These are phyloP conservation scores for Colletotrichum graminicola DNA, from an alignment of 2,329 filamentous ascomycete species.

Conservation along the genomic window DNA sequence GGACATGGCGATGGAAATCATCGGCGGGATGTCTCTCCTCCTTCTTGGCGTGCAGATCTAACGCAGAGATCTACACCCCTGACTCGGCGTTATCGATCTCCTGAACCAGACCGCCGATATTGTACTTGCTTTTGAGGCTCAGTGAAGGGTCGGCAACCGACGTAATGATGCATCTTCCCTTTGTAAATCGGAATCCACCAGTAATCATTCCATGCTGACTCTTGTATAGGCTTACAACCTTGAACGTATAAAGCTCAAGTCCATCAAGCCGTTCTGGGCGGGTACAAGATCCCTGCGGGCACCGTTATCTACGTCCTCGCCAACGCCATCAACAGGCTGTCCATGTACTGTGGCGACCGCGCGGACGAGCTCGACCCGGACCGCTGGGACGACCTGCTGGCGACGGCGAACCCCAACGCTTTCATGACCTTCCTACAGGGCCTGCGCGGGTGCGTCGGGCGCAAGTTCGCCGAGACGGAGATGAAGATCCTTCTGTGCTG, in stretches of 20 bases:
- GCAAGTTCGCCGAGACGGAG: constrained; percentile 50
- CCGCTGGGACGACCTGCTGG: constrained; percentile 55
- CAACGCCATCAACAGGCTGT: constrained; percentile 56
- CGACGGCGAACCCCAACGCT: constrained; percentile 52
- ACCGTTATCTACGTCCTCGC: constrained; percentile 58
- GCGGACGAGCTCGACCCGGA: constrained; percentile 57
- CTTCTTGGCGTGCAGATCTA: background rate
- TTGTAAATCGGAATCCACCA: too few species aligned
- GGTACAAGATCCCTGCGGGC: constrained; percentile 55
- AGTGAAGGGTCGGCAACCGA: background rate
- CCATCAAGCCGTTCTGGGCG: constrained; percentile 48
- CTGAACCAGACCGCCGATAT: background rate
- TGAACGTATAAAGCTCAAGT: background rate
- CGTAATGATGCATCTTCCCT: background rate
- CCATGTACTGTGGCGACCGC: constrained; percentile 55
- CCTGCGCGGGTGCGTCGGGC: constrained; percentile 48
- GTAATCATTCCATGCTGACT: too few species aligned
- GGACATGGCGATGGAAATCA: background rate
- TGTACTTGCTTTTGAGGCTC: background rate
- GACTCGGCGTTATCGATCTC: background rate
- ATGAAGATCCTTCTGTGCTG: constrained; percentile 52
- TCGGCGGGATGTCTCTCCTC: background rate
- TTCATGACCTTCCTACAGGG: constrained; percentile 51
- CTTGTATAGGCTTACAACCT: background rate
- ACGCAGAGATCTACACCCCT: background rate